Base-by-base conservation (phyloP, 2,329 filamentous ascomycete genomes). In the Penicillium nordicum region DNA sequence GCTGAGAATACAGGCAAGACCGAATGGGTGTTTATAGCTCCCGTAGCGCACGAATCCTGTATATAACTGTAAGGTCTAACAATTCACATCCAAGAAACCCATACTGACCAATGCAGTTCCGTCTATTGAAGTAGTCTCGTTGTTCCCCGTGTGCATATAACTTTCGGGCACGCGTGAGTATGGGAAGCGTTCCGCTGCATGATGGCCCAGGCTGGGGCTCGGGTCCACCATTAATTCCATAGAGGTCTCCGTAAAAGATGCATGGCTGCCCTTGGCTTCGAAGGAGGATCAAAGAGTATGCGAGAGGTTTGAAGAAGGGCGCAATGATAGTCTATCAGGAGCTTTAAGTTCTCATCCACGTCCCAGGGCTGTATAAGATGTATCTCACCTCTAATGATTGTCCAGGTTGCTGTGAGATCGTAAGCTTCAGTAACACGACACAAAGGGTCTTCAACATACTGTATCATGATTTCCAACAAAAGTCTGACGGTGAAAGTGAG, bases 401-500 rank as follows among this genome's bases (percentile, higher is more conserved):
- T 18, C 84, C 84, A 23, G 81, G 76, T 76, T 83, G 83, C 71
- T 85, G 74, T 11, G n/a, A 14, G 32, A 38, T 51, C 16, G 23
- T 54, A 37, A 49, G 47, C 23, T 25, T 11, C 16, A 10, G 5
- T 25, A 11, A 7, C 23, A 3, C 4, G 1, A 6, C 27, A 25
- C 4, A 27, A 6, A 2, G 3, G 4, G 10, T 12, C 5, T 18
- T 30, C 10, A 8, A 65, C 73, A 62, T 69, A 75, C 75, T 0
- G 87, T 90, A 68, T 90, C 88, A 73, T 90, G 88, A 71, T 89
- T 90, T 72, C 84, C 84, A 1, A 90, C 86, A 5, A 89, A 80
- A 0, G 87, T 89, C 72, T 83, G 43, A 2, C 12, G n/a, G 16
- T 36, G 8, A n/a, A 25, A 38, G 14, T 30, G 21, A 32, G 5